These are phyloP conservation scores for Protomyces macrosporus DNA, from an alignment of 1,139 yeast species.

Conservation along the genomic window DNA sequence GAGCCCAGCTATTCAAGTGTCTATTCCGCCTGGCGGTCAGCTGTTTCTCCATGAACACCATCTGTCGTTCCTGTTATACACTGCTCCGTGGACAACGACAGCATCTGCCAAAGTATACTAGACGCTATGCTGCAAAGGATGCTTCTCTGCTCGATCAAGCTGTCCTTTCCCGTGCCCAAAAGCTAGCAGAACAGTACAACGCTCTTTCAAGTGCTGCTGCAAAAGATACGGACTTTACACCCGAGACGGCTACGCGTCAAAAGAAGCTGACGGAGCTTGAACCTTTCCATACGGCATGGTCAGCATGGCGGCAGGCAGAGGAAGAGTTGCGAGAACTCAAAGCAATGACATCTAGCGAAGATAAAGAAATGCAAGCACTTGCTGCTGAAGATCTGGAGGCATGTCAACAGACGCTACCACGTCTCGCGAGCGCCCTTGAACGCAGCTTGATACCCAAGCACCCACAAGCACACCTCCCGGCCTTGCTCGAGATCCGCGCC, in stretches of 20 bases:
- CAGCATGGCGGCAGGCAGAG: not conserved
- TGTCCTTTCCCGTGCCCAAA: not conserved
- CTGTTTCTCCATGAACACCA: too few species aligned
- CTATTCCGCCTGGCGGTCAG: too few species aligned
- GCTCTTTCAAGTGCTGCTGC: slow-evolving; percentile 1
- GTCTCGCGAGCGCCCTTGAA: slow-evolving; percentile 47
- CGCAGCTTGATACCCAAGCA: slow-evolving; percentile 66
- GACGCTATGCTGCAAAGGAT: not conserved
- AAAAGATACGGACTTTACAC: slow-evolving; percentile 5
- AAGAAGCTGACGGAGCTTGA: slow-evolving; percentile 4
- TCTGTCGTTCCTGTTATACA: too few species aligned
- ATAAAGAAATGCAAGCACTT: slow-evolving; percentile 12
- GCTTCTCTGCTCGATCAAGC: not conserved
- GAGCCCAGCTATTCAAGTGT: too few species aligned
- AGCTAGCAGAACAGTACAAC: not conserved
- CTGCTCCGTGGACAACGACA: too few species aligned
- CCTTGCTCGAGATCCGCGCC: slow-evolving; percentile 80
- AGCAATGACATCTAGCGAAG: not conserved
- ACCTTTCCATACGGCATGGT: not conserved
- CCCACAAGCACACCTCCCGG: slow-evolving; percentile 69
- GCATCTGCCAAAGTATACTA: too few species aligned
- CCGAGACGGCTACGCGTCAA: slow-evolving; percentile 17
- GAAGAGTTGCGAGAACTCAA: not conserved
- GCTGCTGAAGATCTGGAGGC: slow-evolving; percentile 14
- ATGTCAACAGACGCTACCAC: not conserved